A percentile compares a stretch with the other conserved stretches of the same genome.
phyloP scores from a whole-genome alignment of 2,329 filamentous ascomycete genomes.

The Pseudopyricularia javanii region DNA sequence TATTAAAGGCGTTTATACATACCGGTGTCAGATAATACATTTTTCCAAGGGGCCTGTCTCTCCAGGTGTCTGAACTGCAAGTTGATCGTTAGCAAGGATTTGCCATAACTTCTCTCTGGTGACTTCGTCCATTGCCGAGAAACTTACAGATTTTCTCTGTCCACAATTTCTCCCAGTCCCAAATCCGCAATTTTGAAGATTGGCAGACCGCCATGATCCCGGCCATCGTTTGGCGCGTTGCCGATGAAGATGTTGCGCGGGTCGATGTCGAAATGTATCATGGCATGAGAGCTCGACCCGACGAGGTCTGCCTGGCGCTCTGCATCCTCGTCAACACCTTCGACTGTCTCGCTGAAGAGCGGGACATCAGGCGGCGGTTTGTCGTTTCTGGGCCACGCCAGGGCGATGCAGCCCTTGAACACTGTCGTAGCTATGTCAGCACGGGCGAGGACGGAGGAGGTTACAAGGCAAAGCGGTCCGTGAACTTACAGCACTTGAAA shows the following conservation, averaged over 20 bases:
- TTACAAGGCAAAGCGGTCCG: neutral
- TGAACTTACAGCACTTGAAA: neutral
- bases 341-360: neutral
- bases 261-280: conserved; percentile 1
- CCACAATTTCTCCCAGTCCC: neutral
- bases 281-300: neutral
- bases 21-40: neutral
- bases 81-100: neutral
- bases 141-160: neutral
- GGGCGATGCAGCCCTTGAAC: neutral
- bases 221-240: neutral
- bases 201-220: neutral
- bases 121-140: no score
- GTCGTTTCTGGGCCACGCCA: neutral
- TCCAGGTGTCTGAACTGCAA: neutral
- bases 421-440: neutral
- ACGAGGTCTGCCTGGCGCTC: neutral
- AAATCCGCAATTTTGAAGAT: neutral
- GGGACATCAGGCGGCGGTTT: no score
- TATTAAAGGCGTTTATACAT: neutral
- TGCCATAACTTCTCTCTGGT: neutral
- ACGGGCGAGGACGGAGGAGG: neutral
- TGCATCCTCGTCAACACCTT: neutral
- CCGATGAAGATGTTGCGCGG: neutral
- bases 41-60: neutral